Evolutionary conservation across 305 asterid genomes (phyloP), one percentile per base, ranked within the genome.

Genomic region (Fraxinus velutina): DNA sequence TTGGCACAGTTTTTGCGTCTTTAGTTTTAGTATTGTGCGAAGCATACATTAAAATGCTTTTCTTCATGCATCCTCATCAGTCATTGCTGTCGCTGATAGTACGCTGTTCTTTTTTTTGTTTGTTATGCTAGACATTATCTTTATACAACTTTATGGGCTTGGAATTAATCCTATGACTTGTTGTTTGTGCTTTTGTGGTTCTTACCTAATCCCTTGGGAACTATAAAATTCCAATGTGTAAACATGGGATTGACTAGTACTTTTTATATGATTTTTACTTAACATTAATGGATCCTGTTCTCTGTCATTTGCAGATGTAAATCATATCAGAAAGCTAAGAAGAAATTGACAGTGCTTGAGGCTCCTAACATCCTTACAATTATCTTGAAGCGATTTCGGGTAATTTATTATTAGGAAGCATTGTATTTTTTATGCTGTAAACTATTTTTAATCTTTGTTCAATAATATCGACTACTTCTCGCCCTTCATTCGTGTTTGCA

Each of bases 321-420:
- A 86, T 88, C 94, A 21, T 89, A 90, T 82, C 88, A 89, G 86
- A 88, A 87, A 84, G 94, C 94, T 39, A 88, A 84, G 87, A 90
- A 90, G 90, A 88, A 85, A 83, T 75, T 90, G 86, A 84, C 88
- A 0, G 84, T 90, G 17, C 80, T 85, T 57, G 91, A 88, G 84
- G 94, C 94, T 81, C 94, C 94, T 15, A 90, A 90, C 57, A 82
- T 90, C 81, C 91, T 90, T 37, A 89, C 94, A 22, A 73, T 90
- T 74, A 92, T 88, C 66, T 84, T 90, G 76, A 90, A 90, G 86
- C 85, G 94, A 52, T 90, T 90, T 80, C 87, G 42, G 90, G 94
- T 89, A 86, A 79, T 60, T 73, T 24, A 22, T 78, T 78, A 50
- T 60, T 75, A 76, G 33, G n/a, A 78, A 17, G 66, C 42, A 15